Evolutionary conservation across 2,329 filamentous ascomycete species (phyloP).

Genomic region (Fusarium annulatum): DNA sequence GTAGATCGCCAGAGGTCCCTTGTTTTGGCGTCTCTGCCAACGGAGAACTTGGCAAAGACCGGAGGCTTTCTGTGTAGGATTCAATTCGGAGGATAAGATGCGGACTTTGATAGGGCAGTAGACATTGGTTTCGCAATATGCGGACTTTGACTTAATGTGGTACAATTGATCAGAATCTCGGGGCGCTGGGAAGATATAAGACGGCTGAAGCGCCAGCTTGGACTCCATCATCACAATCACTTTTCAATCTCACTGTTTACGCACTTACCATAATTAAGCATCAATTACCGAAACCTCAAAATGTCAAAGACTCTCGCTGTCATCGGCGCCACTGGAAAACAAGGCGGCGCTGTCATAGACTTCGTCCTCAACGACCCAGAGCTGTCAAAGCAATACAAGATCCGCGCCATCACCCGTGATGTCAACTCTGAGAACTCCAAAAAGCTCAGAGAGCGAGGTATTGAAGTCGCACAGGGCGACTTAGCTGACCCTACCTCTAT

Average conservation of each 20-base stretch:
- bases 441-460: slow-evolving; percentile 41
- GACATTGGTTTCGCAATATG: neutral
- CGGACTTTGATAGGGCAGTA: neutral
- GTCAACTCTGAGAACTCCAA: slow-evolving; percentile 48
- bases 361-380: slow-evolving; percentile 56
- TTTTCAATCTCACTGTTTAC: neutral
- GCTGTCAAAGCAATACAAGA: slow-evolving; percentile 58
- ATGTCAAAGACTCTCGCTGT: slow-evolving; percentile 55
- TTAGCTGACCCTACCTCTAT: slow-evolving; percentile 53
- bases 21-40: neutral
- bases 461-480: slow-evolving; percentile 55
- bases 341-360: slow-evolving; percentile 61
- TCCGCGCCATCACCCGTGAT: slow-evolving; percentile 64
- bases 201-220: neutral
- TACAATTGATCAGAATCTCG: neutral
- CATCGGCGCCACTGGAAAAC: slow-evolving; percentile 64
- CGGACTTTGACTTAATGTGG: neutral
- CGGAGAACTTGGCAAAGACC: neutral
- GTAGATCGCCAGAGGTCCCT: neutral
- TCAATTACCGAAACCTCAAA: neutral
- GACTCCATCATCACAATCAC: neutral
- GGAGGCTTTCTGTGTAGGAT: neutral
- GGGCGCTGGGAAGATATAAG: slow-evolving; percentile 1
- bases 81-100: neutral
- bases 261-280: neutral